These are phyloP conservation scores for Sphagnum magellanicum DNA, from an alignment of 228 moss, liverwort and hornwort genomes.

Conservation along the genomic window DNA sequence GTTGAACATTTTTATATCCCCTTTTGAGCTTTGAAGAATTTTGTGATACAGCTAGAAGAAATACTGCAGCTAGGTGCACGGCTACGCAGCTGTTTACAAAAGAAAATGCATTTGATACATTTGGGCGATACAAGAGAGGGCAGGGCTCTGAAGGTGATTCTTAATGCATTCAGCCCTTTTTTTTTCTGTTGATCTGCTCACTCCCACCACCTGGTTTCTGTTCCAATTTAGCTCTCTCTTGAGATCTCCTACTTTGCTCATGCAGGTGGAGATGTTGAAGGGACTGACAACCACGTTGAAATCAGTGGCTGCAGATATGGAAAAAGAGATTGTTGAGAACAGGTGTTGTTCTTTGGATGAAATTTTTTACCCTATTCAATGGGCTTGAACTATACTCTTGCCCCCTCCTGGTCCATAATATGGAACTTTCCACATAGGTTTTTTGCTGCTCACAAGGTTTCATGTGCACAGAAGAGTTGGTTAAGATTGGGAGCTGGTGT, in stretches of 20 bases:
- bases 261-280: not conserved
- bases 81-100: constrained; percentile 30
- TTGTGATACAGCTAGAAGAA: constrained; percentile 5
- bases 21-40: not conserved
- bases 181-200: not conserved
- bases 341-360: not conserved
- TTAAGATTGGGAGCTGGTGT: too few relatives aligned
- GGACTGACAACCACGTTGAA: not conserved
- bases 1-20: not conserved
- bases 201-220: not conserved
- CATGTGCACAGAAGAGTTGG: too few relatives aligned
- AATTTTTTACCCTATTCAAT: too few relatives aligned
- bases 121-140: constrained; percentile 25
- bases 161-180: not conserved
- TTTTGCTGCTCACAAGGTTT: too few relatives aligned
- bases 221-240: not conserved
- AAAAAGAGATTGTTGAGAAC: not conserved
- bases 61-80: constrained; percentile 27
- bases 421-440: too few relatives aligned
- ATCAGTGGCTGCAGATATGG: not conserved
- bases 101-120: constrained; percentile 17
- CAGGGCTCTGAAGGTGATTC: constrained; percentile 25
- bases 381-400: too few relatives aligned
- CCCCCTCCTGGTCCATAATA: too few relatives aligned
- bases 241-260: not conserved